A percentile compares a stretch with the other conserved stretches of the same genome.
phyloP scores from a whole-genome alignment of 371 early-diverging fungal species.

The Mortierella sp. region DNA sequence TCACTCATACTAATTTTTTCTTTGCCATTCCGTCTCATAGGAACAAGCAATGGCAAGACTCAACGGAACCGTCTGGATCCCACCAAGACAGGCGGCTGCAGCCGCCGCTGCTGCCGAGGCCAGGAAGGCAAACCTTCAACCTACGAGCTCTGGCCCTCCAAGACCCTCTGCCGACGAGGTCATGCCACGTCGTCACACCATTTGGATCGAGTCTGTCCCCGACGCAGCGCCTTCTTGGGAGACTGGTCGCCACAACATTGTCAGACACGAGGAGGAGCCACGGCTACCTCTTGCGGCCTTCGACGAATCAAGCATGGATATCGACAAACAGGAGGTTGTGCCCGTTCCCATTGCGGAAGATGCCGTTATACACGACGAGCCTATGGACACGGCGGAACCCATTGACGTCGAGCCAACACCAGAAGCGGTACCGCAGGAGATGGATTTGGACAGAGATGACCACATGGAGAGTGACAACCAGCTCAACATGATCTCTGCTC shows the following conservation, averaged over 20 bases:
- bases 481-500: slow-evolving; percentile 39
- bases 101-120: slow-evolving; percentile 29
- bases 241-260: slow-evolving; percentile 24
- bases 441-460: slow-evolving; percentile 28
- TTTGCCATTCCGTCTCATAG: slow-evolving; percentile 9
- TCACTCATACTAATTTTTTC: background rate
- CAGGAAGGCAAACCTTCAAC: slow-evolving; percentile 1
- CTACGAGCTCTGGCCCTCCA: slow-evolving; percentile 38
- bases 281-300: slow-evolving; percentile 30
- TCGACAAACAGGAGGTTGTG: slow-evolving; percentile 27
- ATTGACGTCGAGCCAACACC: slow-evolving; percentile 31
- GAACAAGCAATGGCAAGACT: slow-evolving; percentile 52
- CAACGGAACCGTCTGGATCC: slow-evolving; percentile 43
- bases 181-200: slow-evolving; percentile 49
- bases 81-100: slow-evolving; percentile 30
- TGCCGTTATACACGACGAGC: slow-evolving; percentile 13
- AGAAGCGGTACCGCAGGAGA: slow-evolving; percentile 2
- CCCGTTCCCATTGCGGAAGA: slow-evolving; percentile 9
- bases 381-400: slow-evolving; percentile 25
- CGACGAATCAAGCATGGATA: slow-evolving; percentile 46
- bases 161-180: slow-evolving; percentile 54
- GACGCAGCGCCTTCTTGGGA: slow-evolving; percentile 51
- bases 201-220: slow-evolving; percentile 53
- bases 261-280: slow-evolving; percentile 35
- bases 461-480: slow-evolving; percentile 48